These are phyloP conservation scores for Lasiosphaeria miniovina DNA, from an alignment of 495 filamentous ascomycete genomes.

Conservation along the genomic window DNA sequence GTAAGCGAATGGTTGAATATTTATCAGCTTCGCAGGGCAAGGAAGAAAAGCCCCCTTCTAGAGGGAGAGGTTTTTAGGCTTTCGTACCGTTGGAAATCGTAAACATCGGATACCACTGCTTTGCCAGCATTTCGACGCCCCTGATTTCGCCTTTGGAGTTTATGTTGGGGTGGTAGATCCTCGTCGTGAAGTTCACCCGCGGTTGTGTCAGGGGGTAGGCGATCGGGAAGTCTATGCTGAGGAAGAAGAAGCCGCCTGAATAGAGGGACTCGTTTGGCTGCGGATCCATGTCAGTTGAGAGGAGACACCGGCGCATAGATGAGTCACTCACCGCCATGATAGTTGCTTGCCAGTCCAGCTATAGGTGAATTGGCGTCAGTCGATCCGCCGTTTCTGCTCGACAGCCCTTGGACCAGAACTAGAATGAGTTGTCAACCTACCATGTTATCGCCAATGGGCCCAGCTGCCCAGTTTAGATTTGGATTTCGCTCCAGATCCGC, in stretches of 20 bases:
- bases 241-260: neutral
- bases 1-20: neutral
- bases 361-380: neutral
- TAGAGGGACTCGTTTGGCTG: neutral
- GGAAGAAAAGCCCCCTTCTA: no score
- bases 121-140: neutral
- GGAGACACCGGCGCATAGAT: neutral
- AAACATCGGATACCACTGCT: neutral
- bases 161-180: neutral
- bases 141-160: neutral
- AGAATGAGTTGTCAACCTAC: neutral
- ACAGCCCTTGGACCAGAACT: neutral
- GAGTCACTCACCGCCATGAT: neutral
- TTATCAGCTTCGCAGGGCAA: no score
- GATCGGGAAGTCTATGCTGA: neutral
- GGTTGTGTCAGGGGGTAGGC: neutral
- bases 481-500: neutral
- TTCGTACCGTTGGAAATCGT: neutral
- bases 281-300: neutral
- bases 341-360: neutral
- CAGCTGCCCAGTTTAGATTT: neutral
- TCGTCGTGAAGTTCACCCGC: neutral
- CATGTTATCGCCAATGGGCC: neutral
- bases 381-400: neutral
- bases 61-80: neutral